Base-by-base conservation (phyloP, 2,329 filamentous ascomycete genomes). In the Aureobasidium sp. region DNA sequence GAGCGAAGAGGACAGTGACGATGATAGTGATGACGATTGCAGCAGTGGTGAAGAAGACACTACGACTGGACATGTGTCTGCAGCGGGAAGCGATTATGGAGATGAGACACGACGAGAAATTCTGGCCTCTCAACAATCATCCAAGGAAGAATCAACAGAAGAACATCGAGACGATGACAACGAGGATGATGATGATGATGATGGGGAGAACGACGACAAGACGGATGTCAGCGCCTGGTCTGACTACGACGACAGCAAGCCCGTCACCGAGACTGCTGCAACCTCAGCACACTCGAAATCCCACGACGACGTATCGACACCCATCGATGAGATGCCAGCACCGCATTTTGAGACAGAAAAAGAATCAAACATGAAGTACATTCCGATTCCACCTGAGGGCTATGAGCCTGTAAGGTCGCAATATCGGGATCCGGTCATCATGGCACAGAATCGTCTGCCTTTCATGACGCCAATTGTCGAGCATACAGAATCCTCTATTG, bases 381-480 rank as follows among this genome's bases (percentile, higher is more conserved):
- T 93, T 16, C 88, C 88, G 1, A 77, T 91, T 30, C 86, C 86
- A 1, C 90, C 90, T 0, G 88, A 95, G 64, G 88, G 94, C 67
- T 95, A 90, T 66, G 83, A 90, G 60, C 85, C 88, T 16, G 56
- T 58, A 14, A 85, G 79, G 54, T 79, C 84, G 42, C 86, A 88
- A 55, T 95, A 86, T 76, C 84, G 90, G 64, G 87, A 95, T 68
- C 81, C 88, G 64, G 79, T 74, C 30, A 79, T 90, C 66, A 78
- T 85, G 68, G 89, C 90, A 56, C 94, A 96, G 64, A 95, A 90
- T 69, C 85, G 90, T 52, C 76, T 97, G 8, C 93, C 91, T 3
- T 98, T 97, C 68, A 97, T 98, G 93, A 98, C 93, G 0, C 93
- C 93, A 1, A 98, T 98, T 60, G 91, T 93, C 1, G 93, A 98